Evolutionary conservation across 2,329 filamentous ascomycete genomes (phyloP), one percentile per base, ranked within the genome.

Genomic region (Amauroascus verrucosus): DNA sequence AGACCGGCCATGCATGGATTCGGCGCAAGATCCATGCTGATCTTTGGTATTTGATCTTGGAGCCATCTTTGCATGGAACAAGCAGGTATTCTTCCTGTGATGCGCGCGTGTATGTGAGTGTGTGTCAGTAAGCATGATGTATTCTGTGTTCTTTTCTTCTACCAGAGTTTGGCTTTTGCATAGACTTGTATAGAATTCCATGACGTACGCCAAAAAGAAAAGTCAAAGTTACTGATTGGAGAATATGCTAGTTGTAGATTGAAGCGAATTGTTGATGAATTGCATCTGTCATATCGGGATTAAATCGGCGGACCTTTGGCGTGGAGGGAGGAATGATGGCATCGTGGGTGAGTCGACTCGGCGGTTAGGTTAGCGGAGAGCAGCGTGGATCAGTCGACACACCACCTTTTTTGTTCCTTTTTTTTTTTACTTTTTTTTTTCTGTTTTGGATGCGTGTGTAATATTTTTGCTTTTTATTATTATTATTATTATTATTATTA

Each of bases 271-370:
- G 26, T 30, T 30, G 26, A 30, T 30, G 4, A 30, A 35, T 4
- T 35, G 14, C 9, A 3, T 13, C 5, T 35, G 14, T 13, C 4
- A 11, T 13, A 35, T 35, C 9, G 46, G 46, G 33, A 13, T 22
- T 49, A 24, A 40, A 40, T 38, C 47, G 47, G 47, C 47, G 47
- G 33, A n/a, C n/a, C n/a, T n/a, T n/a, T n/a, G n/a, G n/a, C n/a
- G n/a, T n/a, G n/a, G n/a, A n/a, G n/a, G n/a, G n/a, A n/a, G n/a
- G n/a, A n/a, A n/a, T n/a, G n/a, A n/a, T n/a, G n/a, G n/a, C n/a
- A n/a, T n/a, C n/a, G n/a, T 30, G 26, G 33, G 6, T 35, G 33
- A 11, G 33, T 35, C 33, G 33, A 35, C 33, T 40, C 37, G 37
- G 37, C 37, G 37, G 33, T 6, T 35, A n/a, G n/a, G 18, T 8